Evolutionary conservation across 192 early-diverging fungal genomes (phyloP).

Genomic region (Geosiphon pyriformis): DNA sequence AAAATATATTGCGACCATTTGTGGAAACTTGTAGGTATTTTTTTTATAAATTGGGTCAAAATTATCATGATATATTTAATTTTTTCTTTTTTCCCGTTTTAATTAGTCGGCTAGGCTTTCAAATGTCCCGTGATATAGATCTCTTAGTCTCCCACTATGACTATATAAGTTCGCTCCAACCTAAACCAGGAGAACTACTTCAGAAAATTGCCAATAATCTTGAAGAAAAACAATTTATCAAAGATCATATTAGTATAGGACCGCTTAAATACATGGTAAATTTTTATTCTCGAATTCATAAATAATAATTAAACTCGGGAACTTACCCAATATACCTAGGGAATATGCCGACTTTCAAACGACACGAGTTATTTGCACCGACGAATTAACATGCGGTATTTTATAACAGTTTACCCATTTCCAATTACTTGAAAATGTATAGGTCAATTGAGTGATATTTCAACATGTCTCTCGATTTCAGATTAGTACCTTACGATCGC

Average conservation of each 20-base stretch:
- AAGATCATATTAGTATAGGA: constrained; percentile 16
- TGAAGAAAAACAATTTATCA: constrained; percentile 10
- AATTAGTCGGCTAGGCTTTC: neutral
- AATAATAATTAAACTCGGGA: neutral
- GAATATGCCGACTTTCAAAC: constrained; percentile 7
- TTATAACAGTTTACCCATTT: neutral
- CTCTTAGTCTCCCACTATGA: neutral
- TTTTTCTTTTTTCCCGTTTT: neutral
- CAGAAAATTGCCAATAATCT: neutral
- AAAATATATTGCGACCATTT: constrained; percentile 4
- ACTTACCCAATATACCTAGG: neutral
- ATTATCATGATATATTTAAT: neutral
- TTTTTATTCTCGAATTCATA: neutral
- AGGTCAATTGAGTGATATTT: neutral
- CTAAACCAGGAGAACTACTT: neutral
- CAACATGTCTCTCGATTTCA: neutral
- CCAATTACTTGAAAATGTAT: constrained; percentile 12
- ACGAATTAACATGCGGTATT: constrained; percentile 5
- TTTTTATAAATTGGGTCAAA: neutral
- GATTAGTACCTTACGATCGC: constrained; percentile 17
- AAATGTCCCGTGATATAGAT: neutral
- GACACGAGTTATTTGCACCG: neutral
- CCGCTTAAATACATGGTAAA: constrained; percentile 16
- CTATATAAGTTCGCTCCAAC: neutral
- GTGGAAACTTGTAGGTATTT: constrained; percentile 23